A percentile compares a stretch with the other conserved stretches of the same genome.
Evolutionary conservation across 2,329 filamentous ascomycete genomes (phyloP).

Genomic region (Pezicula rhizophila): DNA sequence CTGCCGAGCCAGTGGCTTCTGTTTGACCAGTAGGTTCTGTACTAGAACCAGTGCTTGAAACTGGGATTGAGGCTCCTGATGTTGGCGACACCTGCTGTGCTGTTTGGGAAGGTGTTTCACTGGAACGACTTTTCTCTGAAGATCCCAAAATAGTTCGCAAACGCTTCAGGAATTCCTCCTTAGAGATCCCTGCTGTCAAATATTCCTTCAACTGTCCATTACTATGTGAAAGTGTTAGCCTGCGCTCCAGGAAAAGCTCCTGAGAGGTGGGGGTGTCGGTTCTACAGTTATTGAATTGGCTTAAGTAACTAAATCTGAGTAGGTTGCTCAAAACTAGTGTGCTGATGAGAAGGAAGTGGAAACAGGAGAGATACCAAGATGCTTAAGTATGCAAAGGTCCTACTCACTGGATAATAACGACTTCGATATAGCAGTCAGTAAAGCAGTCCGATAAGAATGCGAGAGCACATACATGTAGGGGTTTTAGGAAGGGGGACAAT

Average conservation of each 20-base stretch:
- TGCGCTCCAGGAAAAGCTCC: neutral
- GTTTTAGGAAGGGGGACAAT: conserved; percentile 75
- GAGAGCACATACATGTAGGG: conserved; percentile 44
- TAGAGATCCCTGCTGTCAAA: conserved; percentile 56
- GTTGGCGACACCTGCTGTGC: conserved; percentile 4
- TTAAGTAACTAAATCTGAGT: neutral
- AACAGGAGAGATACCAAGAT: too few species aligned
- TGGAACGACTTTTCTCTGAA: neutral
- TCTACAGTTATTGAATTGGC: neutral
- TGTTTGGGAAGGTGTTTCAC: conserved; percentile 1
- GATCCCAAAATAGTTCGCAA: conserved; percentile 35
- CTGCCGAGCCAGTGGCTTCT: neutral
- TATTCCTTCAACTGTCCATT: conserved; percentile 76
- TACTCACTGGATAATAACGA: neutral
- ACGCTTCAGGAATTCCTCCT: conserved; percentile 59
- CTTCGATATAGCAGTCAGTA: neutral
- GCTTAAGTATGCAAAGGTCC: too few species aligned
- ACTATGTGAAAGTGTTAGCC: conserved; percentile 30
- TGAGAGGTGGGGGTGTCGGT: neutral
- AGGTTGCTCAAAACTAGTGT: too few species aligned
- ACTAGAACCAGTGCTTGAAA: neutral
- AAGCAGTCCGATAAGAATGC: neutral
- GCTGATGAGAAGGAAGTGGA: neutral
- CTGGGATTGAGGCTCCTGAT: conserved; percentile 1
- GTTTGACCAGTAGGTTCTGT: neutral